A percentile compares a stretch with the other conserved stretches of the same genome.
phyloP scores from a whole-genome alignment of 75 land plant species.

The Pinus albicaulis region DNA sequence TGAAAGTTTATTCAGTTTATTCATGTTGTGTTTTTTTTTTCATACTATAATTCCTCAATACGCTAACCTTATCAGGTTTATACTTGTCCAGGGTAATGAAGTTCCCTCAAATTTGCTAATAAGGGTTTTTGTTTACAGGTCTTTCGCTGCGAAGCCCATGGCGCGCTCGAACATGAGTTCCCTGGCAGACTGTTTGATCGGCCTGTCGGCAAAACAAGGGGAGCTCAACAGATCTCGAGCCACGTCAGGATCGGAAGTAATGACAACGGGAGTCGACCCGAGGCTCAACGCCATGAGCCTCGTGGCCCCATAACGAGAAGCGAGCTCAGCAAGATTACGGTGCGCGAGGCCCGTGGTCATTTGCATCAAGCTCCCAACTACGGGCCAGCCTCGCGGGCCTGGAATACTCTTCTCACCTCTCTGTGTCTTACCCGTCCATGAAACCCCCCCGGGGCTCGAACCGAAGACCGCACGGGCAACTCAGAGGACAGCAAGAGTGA shows the following conservation, averaged over 20 bases:
- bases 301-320: conserved; percentile 16
- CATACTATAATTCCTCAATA: no score
- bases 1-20: no score
- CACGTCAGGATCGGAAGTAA: conserved; percentile 35
- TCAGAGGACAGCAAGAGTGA: neutral
- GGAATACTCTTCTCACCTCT: conserved; percentile 12
- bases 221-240: conserved; percentile 55
- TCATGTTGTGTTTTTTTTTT: no score
- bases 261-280: conserved; percentile 44
- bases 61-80: no score
- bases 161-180: conserved; percentile 45
- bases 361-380: conserved; percentile 32
- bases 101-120: no score
- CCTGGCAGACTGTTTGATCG: conserved; percentile 50
- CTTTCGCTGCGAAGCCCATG: conserved; percentile 38
- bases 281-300: conserved; percentile 66
- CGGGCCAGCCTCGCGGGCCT: conserved; percentile 35
- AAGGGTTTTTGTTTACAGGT: no score
- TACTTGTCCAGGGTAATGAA: no score
- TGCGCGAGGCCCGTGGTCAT: conserved; percentile 37
- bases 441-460: conserved; percentile 19
- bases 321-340: conserved; percentile 31
- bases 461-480: conserved; percentile 9
- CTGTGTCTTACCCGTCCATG: conserved; percentile 14
- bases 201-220: conserved; percentile 65